A percentile compares a stretch with the other conserved stretches of the same genome.
Evolutionary conservation across 345 rosid genomes (phyloP).

Genomic region (Hevea brasiliensis): DNA sequence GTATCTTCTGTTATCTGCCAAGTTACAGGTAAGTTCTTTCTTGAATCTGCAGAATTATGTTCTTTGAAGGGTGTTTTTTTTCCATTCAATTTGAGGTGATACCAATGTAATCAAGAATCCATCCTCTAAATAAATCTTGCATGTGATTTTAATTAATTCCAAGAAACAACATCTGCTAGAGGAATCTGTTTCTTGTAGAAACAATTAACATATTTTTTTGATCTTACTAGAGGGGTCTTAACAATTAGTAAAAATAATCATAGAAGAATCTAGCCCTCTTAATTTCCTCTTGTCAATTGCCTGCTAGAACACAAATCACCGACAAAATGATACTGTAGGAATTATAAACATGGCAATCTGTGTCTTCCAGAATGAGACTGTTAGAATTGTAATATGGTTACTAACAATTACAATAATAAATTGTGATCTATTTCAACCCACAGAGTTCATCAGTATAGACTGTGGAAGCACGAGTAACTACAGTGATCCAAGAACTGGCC

Average conservation of each 20-base stretch:
- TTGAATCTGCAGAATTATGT: conserved; percentile 1
- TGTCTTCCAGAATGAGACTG: not conserved
- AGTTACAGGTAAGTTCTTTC: conserved; percentile 30
- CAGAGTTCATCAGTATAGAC: conserved; percentile 90
- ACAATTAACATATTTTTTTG: no score
- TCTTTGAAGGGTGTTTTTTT: not conserved
- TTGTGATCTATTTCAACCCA: conserved; percentile 11
- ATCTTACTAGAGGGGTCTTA: no score
- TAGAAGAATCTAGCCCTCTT: not conserved
- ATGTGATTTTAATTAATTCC: not conserved
- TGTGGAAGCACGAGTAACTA: conserved; percentile 74
- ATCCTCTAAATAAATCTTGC: not conserved
- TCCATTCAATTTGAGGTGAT: not conserved
- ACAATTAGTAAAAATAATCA: no score
- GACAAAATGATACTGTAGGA: not conserved
- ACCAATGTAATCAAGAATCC: not conserved
- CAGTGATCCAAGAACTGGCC: conserved; percentile 71
- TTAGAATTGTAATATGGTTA: not conserved
- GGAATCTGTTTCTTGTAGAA: no score
- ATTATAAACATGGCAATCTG: not conserved
- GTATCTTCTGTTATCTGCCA: conserved; percentile 25
- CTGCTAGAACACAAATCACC: not conserved
- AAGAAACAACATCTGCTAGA: not conserved
- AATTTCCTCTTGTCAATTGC: not conserved
- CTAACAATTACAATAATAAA: not conserved